A percentile compares a stretch with the other conserved stretches of the same genome.
Conservation (phyloP, 2,329 filamentous ascomycete species). For the Stenocarpella maydis region DNA sequence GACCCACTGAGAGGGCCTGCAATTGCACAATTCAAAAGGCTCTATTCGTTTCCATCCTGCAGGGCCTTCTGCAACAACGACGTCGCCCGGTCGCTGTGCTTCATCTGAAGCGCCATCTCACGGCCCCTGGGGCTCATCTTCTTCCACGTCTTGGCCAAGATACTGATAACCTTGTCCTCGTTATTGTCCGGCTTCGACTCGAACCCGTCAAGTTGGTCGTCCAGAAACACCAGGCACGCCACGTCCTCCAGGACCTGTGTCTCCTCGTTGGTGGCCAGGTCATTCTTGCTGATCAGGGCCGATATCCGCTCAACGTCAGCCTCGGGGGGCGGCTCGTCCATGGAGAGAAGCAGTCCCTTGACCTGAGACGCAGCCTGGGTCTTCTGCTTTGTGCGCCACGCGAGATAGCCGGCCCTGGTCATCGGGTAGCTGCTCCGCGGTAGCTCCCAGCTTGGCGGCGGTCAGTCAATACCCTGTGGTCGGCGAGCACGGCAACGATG, state of each 20-base stretch:
- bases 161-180: constrained; percentile 78
- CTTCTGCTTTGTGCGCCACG: constrained; percentile 80
- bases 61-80: constrained; percentile 71
- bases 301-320: constrained; percentile 70
- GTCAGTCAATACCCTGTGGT: constrained; percentile 22
- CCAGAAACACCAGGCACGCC: constrained; percentile 86
- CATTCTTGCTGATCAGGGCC: constrained; percentile 81
- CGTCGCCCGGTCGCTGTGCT: constrained; percentile 69
- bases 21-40: not conserved
- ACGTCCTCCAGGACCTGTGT: constrained; percentile 84
- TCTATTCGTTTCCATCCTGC: constrained; percentile 32
- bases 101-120: constrained; percentile 70
- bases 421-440: constrained; percentile 77
- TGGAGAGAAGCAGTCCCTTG: constrained; percentile 61
- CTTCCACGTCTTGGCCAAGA: constrained; percentile 77
- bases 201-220: constrained; percentile 86
- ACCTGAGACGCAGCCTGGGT: constrained; percentile 65
- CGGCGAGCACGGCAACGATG: constrained; percentile 4
- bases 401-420: constrained; percentile 78
- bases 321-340: constrained; percentile 48
- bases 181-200: constrained; percentile 71
- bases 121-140: constrained; percentile 75
- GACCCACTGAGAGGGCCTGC: no score
- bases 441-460: constrained; percentile 72
- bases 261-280: constrained; percentile 66